A percentile compares a stretch with the other conserved stretches of the same genome.
These are phyloP conservation scores for Lentinula detonsa DNA, from an alignment of 768 basidiomycete genomes.

Conservation along the genomic window DNA sequence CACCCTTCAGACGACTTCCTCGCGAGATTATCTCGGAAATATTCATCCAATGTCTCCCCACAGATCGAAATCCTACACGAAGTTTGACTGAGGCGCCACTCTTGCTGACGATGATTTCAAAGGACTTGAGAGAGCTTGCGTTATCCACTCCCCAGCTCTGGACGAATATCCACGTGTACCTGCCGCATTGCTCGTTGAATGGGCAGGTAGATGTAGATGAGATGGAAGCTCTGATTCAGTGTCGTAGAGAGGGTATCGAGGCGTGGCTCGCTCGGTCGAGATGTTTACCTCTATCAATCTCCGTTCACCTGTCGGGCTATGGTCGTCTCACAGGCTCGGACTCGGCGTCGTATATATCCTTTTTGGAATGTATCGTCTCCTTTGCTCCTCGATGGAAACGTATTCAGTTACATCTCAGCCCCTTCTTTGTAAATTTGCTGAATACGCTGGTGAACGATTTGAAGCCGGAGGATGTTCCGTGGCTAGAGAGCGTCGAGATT, in stretches of 20 bases:
- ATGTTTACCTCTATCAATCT: slow-evolving; percentile 3
- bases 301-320: neutral
- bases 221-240: neutral
- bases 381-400: slow-evolving; percentile 4
- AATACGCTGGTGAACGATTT: neutral
- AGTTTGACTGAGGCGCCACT: slow-evolving; percentile 2
- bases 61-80: slow-evolving; percentile 1
- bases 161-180: neutral
- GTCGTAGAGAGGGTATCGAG: neutral
- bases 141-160: slow-evolving; percentile 4
- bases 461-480: neutral
- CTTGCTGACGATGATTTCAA: neutral
- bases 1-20: slow-evolving; percentile 6
- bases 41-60: slow-evolving; percentile 2
- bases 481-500: neutral
- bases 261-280: neutral
- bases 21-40: slow-evolving; percentile 5
- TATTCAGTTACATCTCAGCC: neutral
- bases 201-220: neutral
- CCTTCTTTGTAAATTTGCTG: neutral
- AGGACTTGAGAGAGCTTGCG: neutral
- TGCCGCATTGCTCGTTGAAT: neutral
- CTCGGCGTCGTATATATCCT: neutral
- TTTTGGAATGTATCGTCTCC: neutral
- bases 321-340: neutral